A percentile compares a stretch with the other conserved stretches of the same genome.
These are phyloP conservation scores for Sarocladium oryzae DNA, from an alignment of 2,329 filamentous ascomycete genomes.

Conservation along the genomic window DNA sequence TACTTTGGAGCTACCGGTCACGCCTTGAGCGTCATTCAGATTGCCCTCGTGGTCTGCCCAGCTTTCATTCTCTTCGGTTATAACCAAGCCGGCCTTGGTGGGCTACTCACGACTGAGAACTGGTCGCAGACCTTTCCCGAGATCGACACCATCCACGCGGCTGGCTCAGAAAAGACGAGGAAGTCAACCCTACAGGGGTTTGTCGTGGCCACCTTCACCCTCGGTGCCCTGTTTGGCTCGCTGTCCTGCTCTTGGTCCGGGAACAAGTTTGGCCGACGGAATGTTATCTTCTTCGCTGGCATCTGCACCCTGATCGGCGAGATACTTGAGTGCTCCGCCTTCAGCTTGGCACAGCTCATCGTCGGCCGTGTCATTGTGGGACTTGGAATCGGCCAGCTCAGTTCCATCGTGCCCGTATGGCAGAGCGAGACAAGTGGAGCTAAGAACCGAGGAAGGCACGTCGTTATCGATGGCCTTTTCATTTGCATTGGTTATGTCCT, in stretches of 20 bases:
- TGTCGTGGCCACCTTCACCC: conserved; percentile 45
- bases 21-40: conserved; percentile 28
- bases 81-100: conserved; percentile 65
- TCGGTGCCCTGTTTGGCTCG: conserved; percentile 52
- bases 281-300: conserved; percentile 48
- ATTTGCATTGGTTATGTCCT: conserved; percentile 35
- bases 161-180: conserved; percentile 23
- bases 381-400: conserved; percentile 45
- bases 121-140: conserved; percentile 47
- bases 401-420: conserved; percentile 48
- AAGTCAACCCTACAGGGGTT: conserved; percentile 39
- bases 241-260: conserved; percentile 36
- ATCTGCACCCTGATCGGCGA: conserved; percentile 45
- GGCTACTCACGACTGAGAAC: conserved; percentile 57
- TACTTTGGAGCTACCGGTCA: conserved; percentile 31
- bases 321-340: conserved; percentile 46
- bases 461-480: conserved; percentile 44
- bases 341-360: conserved; percentile 26
- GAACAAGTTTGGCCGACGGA: conserved; percentile 51
- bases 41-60: conserved; percentile 35
- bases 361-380: conserved; percentile 45
- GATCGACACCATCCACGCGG: conserved; percentile 45
- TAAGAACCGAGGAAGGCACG: conserved; percentile 39
- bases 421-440: conserved; percentile 45
- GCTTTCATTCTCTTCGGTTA: conserved; percentile 43